These are phyloP conservation scores for Tetradesmus obliquus DNA, from an alignment of 139 green algal species.

Conservation along the genomic window DNA sequence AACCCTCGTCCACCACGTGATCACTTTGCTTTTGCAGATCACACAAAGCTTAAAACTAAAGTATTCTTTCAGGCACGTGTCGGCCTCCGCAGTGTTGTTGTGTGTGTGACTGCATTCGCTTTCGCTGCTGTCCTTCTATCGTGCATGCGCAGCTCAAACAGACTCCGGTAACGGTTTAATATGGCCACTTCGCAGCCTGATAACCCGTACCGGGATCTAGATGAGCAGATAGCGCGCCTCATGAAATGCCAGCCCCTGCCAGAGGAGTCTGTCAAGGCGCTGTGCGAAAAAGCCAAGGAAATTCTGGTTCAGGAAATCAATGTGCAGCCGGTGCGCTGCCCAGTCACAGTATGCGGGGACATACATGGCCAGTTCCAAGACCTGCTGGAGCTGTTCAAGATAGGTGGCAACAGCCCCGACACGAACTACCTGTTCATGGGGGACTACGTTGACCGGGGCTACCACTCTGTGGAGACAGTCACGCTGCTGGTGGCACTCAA, in stretches of 20 bases:
- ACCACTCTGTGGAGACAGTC: slow-evolving; percentile 98
- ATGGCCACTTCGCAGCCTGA: slow-evolving; percentile 36
- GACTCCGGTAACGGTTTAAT: background rate
- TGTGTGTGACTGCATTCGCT: background rate
- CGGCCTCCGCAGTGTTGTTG: background rate
- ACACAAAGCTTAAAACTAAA: background rate
- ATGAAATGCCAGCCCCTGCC: slow-evolving; percentile 93
- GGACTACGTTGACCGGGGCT: slow-evolving; percentile 99
- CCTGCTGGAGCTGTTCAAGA: slow-evolving; percentile 95
- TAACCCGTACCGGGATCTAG: slow-evolving; percentile 73
- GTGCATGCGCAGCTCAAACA: background rate
- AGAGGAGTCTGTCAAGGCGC: slow-evolving; percentile 90
- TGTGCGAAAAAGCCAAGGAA: slow-evolving; percentile 95
- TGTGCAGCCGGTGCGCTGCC: slow-evolving; percentile 94
- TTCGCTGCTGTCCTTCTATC: background rate
- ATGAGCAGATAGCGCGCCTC: slow-evolving; percentile 88
- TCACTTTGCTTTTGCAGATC: background rate
- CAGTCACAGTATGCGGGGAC: slow-evolving; percentile 98
- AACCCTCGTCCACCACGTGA: background rate
- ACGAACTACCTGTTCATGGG: slow-evolving; percentile 99
- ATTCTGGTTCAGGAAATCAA: slow-evolving; percentile 95
- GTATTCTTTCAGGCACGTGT: background rate
- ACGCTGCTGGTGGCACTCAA: slow-evolving; percentile 93
- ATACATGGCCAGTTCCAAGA: slow-evolving; percentile 99
- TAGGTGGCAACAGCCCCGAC: slow-evolving; percentile 95